Conservation (phyloP, 257 asterid genomes). For the Scutellaria barbata region DNA sequence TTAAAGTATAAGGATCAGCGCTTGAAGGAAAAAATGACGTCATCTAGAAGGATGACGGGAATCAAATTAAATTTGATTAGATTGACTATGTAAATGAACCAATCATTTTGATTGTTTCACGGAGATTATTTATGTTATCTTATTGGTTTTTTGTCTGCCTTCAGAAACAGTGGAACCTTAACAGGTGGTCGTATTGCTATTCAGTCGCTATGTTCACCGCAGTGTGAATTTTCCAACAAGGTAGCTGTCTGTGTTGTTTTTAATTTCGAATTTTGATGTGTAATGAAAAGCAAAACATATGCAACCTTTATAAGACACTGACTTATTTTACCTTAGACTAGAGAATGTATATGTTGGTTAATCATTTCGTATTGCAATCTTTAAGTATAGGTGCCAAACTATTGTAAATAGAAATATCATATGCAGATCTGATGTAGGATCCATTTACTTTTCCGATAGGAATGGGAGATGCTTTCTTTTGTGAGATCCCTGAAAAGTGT, state of each 20-base stretch:
- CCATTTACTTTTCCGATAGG: constrained; percentile 49
- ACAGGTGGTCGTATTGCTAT: constrained; percentile 76
- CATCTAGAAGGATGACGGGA: neutral
- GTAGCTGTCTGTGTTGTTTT: constrained; percentile 41
- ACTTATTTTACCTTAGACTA: neutral
- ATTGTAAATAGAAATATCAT: constrained; percentile 4
- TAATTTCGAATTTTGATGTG: neutral
- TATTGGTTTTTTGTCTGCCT: constrained; percentile 31
- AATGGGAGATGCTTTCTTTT: constrained; percentile 84
- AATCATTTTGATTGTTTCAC: neutral
- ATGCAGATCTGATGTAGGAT: constrained; percentile 21
- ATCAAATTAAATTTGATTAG: neutral
- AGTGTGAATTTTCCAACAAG: constrained; percentile 76
- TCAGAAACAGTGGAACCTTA: constrained; percentile 61
- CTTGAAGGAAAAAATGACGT: neutral
- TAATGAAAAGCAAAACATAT: neutral
- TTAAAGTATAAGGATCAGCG: neutral
- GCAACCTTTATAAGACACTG: neutral
- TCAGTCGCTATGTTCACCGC: constrained; percentile 91
- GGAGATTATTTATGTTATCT: neutral
- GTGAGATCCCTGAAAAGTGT: constrained; percentile 75
- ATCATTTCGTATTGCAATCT: constrained; percentile 21
- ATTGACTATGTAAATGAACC: neutral
- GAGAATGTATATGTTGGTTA: neutral
- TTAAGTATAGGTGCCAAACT: constrained; percentile 2